These are phyloP conservation scores for Lepiota venenata DNA, from an alignment of 768 basidiomycete species.

Conservation along the genomic window DNA sequence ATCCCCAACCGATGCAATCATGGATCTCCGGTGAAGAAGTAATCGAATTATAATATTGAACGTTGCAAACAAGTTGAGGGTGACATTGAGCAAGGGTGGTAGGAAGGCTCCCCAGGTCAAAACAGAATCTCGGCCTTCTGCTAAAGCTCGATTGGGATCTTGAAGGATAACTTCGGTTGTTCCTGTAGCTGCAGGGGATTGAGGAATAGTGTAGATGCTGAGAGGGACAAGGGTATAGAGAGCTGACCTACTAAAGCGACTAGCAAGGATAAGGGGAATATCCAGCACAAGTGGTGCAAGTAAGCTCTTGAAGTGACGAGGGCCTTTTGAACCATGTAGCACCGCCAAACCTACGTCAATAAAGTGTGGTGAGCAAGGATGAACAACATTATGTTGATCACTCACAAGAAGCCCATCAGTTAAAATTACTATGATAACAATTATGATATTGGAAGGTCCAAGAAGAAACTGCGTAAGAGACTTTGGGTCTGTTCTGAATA, in stretches of 20 bases:
- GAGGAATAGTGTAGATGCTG: no score
- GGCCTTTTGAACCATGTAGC: constrained; percentile 6
- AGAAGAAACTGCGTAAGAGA: neutral
- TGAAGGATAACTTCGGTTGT: no score
- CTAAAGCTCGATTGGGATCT: neutral
- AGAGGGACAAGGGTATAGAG: neutral
- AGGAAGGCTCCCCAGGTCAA: neutral
- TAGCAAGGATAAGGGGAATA: no score
- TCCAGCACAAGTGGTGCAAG: neutral
- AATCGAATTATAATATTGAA: neutral
- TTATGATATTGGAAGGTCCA: neutral
- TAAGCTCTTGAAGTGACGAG: neutral
- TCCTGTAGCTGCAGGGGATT: no score
- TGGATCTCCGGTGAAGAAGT: constrained; percentile 1
- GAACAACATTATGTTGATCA: neutral
- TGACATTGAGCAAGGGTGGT: neutral
- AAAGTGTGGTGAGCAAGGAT: neutral
- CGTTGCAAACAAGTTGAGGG: constrained; percentile 4
- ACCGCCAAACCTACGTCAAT: neutral
- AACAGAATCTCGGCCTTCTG: neutral
- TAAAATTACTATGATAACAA: neutral
- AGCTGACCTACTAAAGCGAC: neutral
- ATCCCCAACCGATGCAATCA: neutral
- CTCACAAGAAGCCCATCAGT: neutral
- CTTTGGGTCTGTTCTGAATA: constrained; percentile 1